Evolutionary conservation across 805 yeast species (phyloP).

Genomic region (Geotrichum ghanense): DNA sequence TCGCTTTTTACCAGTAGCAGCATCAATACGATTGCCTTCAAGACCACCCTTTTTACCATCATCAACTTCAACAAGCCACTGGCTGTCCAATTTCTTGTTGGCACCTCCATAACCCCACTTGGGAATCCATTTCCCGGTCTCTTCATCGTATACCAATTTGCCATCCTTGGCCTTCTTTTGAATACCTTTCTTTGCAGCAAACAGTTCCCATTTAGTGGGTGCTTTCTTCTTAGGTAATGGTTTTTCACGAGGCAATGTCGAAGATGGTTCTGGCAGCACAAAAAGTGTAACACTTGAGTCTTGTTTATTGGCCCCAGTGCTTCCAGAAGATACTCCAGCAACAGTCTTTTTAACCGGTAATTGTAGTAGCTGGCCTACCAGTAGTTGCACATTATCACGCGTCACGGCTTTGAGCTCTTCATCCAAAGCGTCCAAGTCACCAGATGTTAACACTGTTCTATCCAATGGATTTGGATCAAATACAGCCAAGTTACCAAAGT

Average conservation of each 20-base stretch:
- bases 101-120: conserved; percentile 97
- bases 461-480: conserved; percentile 86
- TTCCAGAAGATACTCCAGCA: conserved; percentile 49
- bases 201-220: conserved; percentile 91
- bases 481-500: conserved; percentile 81
- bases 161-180: conserved; percentile 82
- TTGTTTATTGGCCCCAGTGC: conserved; percentile 40
- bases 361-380: conserved; percentile 82
- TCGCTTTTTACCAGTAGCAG: neutral
- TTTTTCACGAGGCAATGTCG: conserved; percentile 87
- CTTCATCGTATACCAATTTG: conserved; percentile 83
- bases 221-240: conserved; percentile 88
- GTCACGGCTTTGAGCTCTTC: conserved; percentile 46
- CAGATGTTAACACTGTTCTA: conserved; percentile 41
- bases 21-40: conserved; percentile 17
- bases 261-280: conserved; percentile 71
- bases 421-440: conserved; percentile 39
- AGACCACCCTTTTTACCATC: conserved; percentile 50
- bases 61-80: conserved; percentile 94
- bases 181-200: conserved; percentile 94
- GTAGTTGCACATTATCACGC: conserved; percentile 86
- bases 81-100: conserved; percentile 76
- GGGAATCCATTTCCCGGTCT: conserved; percentile 87
- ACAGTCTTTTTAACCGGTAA: conserved; percentile 84
- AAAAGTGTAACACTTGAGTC: conserved; percentile 72